Percentiles rank a stretch among this genome's conserved stretches.
Evolutionary conservation across 108 stramenopile genomes (phyloP).

Genomic region (Fragilaria crotonensis): DNA sequence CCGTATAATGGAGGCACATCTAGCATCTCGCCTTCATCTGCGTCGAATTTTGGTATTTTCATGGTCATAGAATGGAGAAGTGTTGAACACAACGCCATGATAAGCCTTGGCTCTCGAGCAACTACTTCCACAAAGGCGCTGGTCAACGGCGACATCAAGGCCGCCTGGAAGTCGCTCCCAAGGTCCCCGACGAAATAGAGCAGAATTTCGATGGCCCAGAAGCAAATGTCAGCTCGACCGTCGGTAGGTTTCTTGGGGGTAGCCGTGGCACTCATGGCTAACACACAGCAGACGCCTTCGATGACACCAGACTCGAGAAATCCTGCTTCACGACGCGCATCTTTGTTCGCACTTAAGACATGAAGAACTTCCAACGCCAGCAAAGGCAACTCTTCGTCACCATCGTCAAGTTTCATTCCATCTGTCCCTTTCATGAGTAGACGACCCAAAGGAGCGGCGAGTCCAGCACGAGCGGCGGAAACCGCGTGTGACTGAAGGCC

Average conservation of each 20-base stretch:
- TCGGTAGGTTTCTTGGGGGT: slow-evolving; percentile 18
- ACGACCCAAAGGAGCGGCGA: slow-evolving; percentile 27
- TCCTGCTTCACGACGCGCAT: slow-evolving; percentile 4
- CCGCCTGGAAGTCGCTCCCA: slow-evolving; percentile 14
- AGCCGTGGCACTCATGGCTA: slow-evolving; percentile 21
- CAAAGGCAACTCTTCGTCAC: slow-evolving; percentile 20
- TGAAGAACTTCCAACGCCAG: slow-evolving; percentile 52
- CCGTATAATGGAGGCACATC: slow-evolving; percentile 45
- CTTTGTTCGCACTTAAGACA: slow-evolving; percentile 21
- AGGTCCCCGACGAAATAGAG: slow-evolving; percentile 35
- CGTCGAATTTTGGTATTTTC: slow-evolving; percentile 22
- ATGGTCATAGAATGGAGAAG: slow-evolving; percentile 33
- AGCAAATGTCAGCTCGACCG: slow-evolving; percentile 16
- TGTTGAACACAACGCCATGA: slow-evolving; percentile 41
- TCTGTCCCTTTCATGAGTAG: background rate
- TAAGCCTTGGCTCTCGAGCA: slow-evolving; percentile 25
- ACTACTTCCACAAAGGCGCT: slow-evolving; percentile 36
- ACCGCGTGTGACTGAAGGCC: slow-evolving; percentile 60
- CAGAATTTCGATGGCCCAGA: slow-evolving; percentile 50
- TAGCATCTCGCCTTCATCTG: slow-evolving; percentile 6
- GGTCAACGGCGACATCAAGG: slow-evolving; percentile 26
- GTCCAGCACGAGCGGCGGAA: slow-evolving; percentile 42
- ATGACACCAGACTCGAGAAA: slow-evolving; percentile 16
- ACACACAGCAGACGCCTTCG: slow-evolving; percentile 21
- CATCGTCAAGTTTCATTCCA: background rate